phyloP scores from a whole-genome alignment of 2,329 filamentous ascomycete genomes.

The Alternaria novae-zelandiae region DNA sequence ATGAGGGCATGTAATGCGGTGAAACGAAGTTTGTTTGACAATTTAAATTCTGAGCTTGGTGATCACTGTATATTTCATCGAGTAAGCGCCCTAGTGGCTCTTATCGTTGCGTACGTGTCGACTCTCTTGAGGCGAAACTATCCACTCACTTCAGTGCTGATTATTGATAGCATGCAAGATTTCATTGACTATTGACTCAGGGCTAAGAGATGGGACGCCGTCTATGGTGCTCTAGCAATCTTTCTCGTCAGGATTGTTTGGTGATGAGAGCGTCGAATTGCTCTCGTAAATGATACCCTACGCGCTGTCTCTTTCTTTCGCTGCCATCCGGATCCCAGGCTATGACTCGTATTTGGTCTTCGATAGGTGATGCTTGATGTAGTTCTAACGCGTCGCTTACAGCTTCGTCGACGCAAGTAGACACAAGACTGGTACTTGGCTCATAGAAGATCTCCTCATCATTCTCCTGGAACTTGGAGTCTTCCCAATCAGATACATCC shows the following conservation, averaged over 20 bases:
- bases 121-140: no score
- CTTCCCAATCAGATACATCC: neutral
- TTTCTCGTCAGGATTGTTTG: no score
- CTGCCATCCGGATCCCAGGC: neutral
- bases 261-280: no score
- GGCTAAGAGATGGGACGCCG: neutral
- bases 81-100: no score
- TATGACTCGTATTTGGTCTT: neutral
- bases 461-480: neutral
- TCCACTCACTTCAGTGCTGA: neutral
- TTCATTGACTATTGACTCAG: neutral
- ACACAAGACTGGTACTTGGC: neutral
- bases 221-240: neutral
- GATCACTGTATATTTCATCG: no score
- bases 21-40: neutral
- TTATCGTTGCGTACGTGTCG: no score
- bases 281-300: no score
- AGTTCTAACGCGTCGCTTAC: neutral
- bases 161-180: rapidly evolving
- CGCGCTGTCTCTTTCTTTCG: neutral
- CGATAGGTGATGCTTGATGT: neutral
- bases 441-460: neutral
- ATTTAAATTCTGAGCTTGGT: no score
- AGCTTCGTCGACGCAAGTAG: no score
- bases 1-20: neutral